Conservation (phyloP, 768 basidiomycete genomes). For the Hemileccinum rubropunctum region DNA sequence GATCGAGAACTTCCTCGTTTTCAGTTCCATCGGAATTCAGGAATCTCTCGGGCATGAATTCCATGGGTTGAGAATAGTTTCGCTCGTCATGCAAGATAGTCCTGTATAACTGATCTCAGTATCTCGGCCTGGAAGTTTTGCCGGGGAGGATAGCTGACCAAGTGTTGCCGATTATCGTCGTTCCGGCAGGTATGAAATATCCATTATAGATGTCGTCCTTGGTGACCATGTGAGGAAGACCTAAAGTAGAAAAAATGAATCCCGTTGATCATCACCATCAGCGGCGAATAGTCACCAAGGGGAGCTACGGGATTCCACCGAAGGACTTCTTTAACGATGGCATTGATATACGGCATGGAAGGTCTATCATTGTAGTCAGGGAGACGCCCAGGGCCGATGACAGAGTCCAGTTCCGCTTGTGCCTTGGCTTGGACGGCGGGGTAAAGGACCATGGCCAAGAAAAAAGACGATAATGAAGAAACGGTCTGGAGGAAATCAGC, state of each 20-base stretch:
- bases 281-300: slow-evolving; percentile 25
- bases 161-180: slow-evolving; percentile 58
- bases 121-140: neutral
- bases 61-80: slow-evolving; percentile 32
- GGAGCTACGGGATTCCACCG: slow-evolving; percentile 34
- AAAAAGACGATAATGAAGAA: slow-evolving; percentile 30
- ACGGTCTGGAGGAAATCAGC: slow-evolving; percentile 22
- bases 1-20: slow-evolving; percentile 29
- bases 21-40: slow-evolving; percentile 37
- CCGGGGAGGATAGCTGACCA: slow-evolving; percentile 37
- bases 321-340: slow-evolving; percentile 31
- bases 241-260: slow-evolving; percentile 14
- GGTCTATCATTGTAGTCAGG: slow-evolving; percentile 31
- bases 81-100: slow-evolving; percentile 38
- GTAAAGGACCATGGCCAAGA: slow-evolving; percentile 30
- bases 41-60: slow-evolving; percentile 40
- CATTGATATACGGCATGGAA: slow-evolving; percentile 26
- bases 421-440: slow-evolving; percentile 30
- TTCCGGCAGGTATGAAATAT: slow-evolving; percentile 34
- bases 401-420: slow-evolving; percentile 27
- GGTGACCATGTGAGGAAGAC: slow-evolving; percentile 34
- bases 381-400: slow-evolving; percentile 27
- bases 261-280: slow-evolving; percentile 9
- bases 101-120: slow-evolving; percentile 23
- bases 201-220: slow-evolving; percentile 30